Base-by-base conservation (phyloP, 495 filamentous ascomycete species). In the Chaetomium fimeti region DNA sequence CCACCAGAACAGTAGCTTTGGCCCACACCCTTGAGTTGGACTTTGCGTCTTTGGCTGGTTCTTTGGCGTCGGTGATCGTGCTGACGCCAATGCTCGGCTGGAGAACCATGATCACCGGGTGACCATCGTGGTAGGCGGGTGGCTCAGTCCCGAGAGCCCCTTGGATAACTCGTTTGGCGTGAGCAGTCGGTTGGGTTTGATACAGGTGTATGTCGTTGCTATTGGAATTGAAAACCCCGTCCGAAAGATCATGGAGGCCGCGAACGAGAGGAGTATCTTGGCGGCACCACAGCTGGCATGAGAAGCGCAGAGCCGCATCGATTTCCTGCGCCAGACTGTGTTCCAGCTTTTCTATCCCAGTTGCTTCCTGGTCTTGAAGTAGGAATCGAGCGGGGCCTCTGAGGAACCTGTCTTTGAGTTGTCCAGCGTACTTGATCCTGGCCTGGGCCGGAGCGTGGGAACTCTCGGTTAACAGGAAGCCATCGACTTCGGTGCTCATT, bases 351-450 rank as follows among this genome's bases (percentile, higher is more conserved):
- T 68, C 68, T 28, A 70, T 70, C 5, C 56, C 66, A 1, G 20
- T 18, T 0, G 60, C 15, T 25, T 62, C 60, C n/a, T 58, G 60
- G 27, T 70, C 57, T 0, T 48, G 28, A 2, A 71, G 61, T 0
- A 71, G 25, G 13, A 68, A 71, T 7, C 68, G 55, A 2, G 66
- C 68, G 0, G 68, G 48, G 0, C 68, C 63, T 28, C 63, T 51
- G 22, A 71, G 63, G 57, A 71, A 71, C 15, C 45, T 45, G 8
- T 68, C 66, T 11, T 68, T 68, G 0, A 71, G 63, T 53, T 48
- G 68, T 7, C 27, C 28, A 0, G 68, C 63, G 36, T 66, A 66
- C 24, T 8, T 57, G 4, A 61, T 51, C 1, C 68, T 27, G 5
- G 56, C 55, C 18, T 70, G 60, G 51, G 48, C 56, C 0, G 68